These are phyloP conservation scores for Penicillium sp. DNA, from an alignment of 2,329 filamentous ascomycete species.

Conservation along the genomic window DNA sequence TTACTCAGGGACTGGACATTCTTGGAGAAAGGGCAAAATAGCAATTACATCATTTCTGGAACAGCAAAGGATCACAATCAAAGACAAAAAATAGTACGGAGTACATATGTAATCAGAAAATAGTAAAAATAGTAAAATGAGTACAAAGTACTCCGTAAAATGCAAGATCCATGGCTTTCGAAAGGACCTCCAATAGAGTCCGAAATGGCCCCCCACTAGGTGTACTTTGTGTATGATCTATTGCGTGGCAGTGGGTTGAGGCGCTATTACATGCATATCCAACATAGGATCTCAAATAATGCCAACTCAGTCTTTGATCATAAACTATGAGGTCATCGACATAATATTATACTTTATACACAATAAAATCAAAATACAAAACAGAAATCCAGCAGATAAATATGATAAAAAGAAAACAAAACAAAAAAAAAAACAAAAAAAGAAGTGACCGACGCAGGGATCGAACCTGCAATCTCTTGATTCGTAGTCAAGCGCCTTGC, in stretches of 20 bases:
- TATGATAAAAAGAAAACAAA: neutral
- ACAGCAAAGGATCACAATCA: neutral
- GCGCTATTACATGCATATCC: neutral
- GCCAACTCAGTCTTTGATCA: neutral
- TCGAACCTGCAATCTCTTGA: constrained; percentile 55
- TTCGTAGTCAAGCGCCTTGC: constrained; percentile 55
- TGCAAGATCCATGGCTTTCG: neutral
- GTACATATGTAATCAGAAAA: neutral
- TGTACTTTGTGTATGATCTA: neutral
- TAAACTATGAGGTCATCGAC: neutral
- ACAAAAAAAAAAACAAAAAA: constrained; percentile 12
- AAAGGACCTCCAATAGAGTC: neutral
- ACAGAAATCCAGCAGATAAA: neutral
- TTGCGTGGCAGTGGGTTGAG: neutral
- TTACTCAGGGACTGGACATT: neutral
- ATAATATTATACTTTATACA: too few species aligned
- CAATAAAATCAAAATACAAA: neutral
- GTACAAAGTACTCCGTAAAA: neutral
- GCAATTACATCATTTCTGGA: constrained; percentile 15
- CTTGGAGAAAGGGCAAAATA: neutral
- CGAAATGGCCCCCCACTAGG: neutral
- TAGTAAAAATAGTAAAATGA: neutral
- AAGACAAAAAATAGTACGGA: constrained; percentile 1
- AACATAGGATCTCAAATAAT: neutral
- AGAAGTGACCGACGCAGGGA: constrained; percentile 39